These are phyloP conservation scores for Gautieria morchelliformis DNA, from an alignment of 768 basidiomycete genomes.

Conservation along the genomic window DNA sequence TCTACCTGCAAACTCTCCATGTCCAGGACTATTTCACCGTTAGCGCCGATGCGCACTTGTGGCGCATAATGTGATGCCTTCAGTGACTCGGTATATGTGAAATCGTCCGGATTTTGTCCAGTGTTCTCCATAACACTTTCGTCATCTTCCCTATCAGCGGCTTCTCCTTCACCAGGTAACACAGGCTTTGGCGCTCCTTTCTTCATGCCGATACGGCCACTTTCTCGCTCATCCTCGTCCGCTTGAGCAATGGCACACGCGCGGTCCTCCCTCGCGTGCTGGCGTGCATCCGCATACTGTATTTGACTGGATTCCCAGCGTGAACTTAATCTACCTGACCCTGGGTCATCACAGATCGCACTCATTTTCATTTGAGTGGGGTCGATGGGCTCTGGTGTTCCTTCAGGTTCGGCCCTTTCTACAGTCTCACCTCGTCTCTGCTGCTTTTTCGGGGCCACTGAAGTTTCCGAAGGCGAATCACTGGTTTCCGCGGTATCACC, in stretches of 20 bases:
- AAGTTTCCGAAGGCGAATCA: neutral
- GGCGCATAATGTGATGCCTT: slow-evolving; percentile 68
- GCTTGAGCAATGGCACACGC: slow-evolving; percentile 59
- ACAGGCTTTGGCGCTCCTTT: neutral
- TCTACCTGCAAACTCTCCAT: slow-evolving; percentile 79
- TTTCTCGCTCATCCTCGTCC: slow-evolving; percentile 1
- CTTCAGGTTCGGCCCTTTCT: neutral
- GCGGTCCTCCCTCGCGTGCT: slow-evolving; percentile 53
- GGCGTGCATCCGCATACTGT: slow-evolving; percentile 57
- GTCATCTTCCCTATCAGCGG: slow-evolving; percentile 14
- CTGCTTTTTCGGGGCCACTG: neutral
- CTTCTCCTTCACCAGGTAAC: slow-evolving; percentile 21
- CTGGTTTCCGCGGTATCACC: neutral
- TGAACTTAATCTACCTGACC: slow-evolving; percentile 69
- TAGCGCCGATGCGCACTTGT: slow-evolving; percentile 80
- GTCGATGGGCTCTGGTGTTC: slow-evolving; percentile 32
- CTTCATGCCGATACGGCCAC: neutral
- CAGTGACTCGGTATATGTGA: slow-evolving; percentile 61
- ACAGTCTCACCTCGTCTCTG: neutral
- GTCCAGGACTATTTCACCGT: slow-evolving; percentile 80
- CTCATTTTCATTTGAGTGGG: slow-evolving; percentile 84
- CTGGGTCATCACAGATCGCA: slow-evolving; percentile 63
- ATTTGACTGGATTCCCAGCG: slow-evolving; percentile 63
- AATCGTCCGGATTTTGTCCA: slow-evolving; percentile 40
- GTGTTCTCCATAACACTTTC: slow-evolving; percentile 27